Evolutionary conservation across 2,329 filamentous ascomycete genomes (phyloP), one percentile per base, ranked within the genome.

Genomic region (Aspergillus sojae): DNA sequence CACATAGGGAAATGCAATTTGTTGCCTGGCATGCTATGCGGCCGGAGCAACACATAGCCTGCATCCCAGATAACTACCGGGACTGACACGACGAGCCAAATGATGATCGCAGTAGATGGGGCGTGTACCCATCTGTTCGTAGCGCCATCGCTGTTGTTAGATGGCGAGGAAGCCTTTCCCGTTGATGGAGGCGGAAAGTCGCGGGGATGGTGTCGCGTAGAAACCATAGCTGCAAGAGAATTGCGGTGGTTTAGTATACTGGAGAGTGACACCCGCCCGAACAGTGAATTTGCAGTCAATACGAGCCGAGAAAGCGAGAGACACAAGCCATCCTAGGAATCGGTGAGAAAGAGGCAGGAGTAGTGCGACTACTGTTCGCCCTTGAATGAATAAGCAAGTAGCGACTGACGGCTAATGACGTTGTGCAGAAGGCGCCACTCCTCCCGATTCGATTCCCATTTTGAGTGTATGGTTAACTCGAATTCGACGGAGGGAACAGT

Each of bases 51-150:
- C 45, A 96, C 88, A 80, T 96, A 97, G 62, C 83, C 81, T 34
- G 86, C 86, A 80, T 97, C 93, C 93, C 93, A 96, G 57, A 87
- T 73, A 56, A 96, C 92, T 64, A 96, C 84, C 1, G 91, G 92
- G 19, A 95, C 80, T 23, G 91, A 93, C 65, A 94, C 67, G 63
- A 84, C 78, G 30, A 96, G 83, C 93, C 93, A 96, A 67, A 88
- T 68, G 50, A 92, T 84, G 26, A 86, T 82, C 14, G 88, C 73
- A 58, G 84, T 84, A 14, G 85, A 85, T 3, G 87, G 86, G 0
- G 84, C 87, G 72, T 91, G 88, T 12, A 84, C 80, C 86, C 87
- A 77, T 74, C 71, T 72, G 54, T 72, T 72, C 36, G 67, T 63
- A 30, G 67, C 66, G 52, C 64, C 57, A 60, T 58, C 56, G 39